phyloP scores from a whole-genome alignment of 1,139 yeast species.

The Chernovozyma aurita region DNA sequence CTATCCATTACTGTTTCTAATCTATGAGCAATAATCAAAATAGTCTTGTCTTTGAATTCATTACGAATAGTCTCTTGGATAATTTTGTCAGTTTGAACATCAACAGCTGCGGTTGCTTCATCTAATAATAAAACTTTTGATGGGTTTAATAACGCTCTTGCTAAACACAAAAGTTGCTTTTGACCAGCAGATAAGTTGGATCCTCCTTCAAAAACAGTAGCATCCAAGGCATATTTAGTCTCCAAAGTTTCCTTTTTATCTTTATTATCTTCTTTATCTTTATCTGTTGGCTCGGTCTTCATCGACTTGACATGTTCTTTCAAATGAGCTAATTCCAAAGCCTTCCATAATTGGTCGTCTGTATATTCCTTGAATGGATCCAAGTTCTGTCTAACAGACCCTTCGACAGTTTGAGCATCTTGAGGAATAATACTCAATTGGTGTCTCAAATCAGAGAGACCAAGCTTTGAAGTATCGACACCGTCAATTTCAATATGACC shows the following conservation, averaged over 20 bases:
- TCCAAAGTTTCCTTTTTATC: slow-evolving; percentile 10
- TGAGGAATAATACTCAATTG: slow-evolving; percentile 29
- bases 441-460: slow-evolving; percentile 24
- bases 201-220: slow-evolving; percentile 17
- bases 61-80: slow-evolving; percentile 21
- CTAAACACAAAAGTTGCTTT: slow-evolving; percentile 18
- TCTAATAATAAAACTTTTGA: slow-evolving; percentile 21
- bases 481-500: slow-evolving; percentile 26
- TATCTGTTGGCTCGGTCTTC: slow-evolving; percentile 21
- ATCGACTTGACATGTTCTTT: slow-evolving; percentile 24
- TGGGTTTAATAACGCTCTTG: slow-evolving; percentile 18
- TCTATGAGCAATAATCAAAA: slow-evolving; percentile 24
- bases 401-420: slow-evolving; percentile 27
- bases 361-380: slow-evolving; percentile 22
- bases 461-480: slow-evolving; percentile 20
- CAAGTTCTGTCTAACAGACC: slow-evolving; percentile 25
- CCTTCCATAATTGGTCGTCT: slow-evolving; percentile 26
- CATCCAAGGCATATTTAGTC: slow-evolving; percentile 14
- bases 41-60: slow-evolving; percentile 21
- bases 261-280: slow-evolving; percentile 14
- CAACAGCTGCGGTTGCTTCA: slow-evolving; percentile 26
- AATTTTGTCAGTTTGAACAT: slow-evolving; percentile 23
- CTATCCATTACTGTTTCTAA: slow-evolving; percentile 24
- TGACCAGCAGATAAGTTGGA: slow-evolving; percentile 21
- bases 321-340: slow-evolving; percentile 25